phyloP scores from a whole-genome alignment of 768 basidiomycete species.

The Pisolithus sp. region DNA sequence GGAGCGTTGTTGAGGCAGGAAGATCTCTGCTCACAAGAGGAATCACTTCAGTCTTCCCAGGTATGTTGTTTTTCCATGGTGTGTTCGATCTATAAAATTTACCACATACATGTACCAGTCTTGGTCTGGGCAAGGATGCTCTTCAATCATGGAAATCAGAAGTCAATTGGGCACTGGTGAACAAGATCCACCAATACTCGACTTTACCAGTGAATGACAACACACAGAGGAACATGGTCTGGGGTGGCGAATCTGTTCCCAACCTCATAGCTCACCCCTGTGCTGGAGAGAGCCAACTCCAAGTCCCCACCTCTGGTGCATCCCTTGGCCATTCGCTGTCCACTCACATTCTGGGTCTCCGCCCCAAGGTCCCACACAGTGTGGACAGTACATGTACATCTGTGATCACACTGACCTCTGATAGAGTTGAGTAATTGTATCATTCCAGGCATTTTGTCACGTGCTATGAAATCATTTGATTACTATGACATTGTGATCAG shows the following conservation, averaged over 20 bases:
- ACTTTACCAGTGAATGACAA: no score
- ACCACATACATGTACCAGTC: slow-evolving; percentile 29
- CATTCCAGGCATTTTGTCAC: no score
- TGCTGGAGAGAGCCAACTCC: slow-evolving; percentile 28
- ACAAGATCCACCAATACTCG: no score
- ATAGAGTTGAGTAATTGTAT: no score
- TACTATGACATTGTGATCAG: no score
- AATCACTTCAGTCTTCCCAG: slow-evolving; percentile 66
- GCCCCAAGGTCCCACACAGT: slow-evolving; percentile 43
- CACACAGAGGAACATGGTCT: slow-evolving; percentile 48
- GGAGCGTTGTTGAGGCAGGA: slow-evolving; percentile 31
- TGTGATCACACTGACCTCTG: slow-evolving; percentile 34
- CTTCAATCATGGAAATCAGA: no score
- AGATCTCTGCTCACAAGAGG: slow-evolving; percentile 49
- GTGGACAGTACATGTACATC: slow-evolving; percentile 50
- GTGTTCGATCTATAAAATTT: not conserved
- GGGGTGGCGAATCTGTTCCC: slow-evolving; percentile 36
- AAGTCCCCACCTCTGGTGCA: slow-evolving; percentile 11
- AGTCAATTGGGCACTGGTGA: no score
- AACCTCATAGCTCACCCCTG: slow-evolving; percentile 25
- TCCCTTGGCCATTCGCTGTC: slow-evolving; percentile 33
- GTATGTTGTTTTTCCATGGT: slow-evolving; percentile 29
- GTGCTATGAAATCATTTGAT: no score
- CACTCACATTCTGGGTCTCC: slow-evolving; percentile 41
- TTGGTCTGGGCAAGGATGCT: slow-evolving; percentile 60